A percentile compares a stretch with the other conserved stretches of the same genome.
phyloP scores from a whole-genome alignment of 345 rosid genomes.

The Brassica incana region DNA sequence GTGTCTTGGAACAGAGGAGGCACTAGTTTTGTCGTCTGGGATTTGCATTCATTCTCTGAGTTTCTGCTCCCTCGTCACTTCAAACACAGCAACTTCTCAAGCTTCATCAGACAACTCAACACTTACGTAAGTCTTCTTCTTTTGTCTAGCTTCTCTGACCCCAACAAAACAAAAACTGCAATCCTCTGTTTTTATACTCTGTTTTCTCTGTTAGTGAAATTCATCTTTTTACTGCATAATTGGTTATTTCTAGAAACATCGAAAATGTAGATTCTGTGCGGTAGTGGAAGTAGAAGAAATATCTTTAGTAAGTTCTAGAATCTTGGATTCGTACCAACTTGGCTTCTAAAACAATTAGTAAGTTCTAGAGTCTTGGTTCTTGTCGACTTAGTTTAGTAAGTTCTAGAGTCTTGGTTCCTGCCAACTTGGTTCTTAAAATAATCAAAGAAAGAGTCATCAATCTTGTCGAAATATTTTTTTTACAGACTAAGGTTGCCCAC shows the following conservation, averaged over 20 bases:
- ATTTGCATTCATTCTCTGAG: slow-evolving; percentile 48
- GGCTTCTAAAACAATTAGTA: slow-evolving; percentile 30
- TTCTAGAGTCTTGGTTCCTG: slow-evolving; percentile 27
- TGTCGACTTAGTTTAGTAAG: slow-evolving; percentile 32
- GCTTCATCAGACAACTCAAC: slow-evolving; percentile 59
- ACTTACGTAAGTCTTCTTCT: slow-evolving; percentile 47
- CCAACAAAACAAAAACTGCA: neutral
- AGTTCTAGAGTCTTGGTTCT: slow-evolving; percentile 22
- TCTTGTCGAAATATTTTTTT: slow-evolving; percentile 26
- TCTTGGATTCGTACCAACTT: slow-evolving; percentile 14
- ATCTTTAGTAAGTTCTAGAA: slow-evolving; percentile 37
- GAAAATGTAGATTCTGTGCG: slow-evolving; percentile 13
- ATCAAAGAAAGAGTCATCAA: neutral
- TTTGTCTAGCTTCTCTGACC: neutral
- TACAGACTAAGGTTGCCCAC: slow-evolving; percentile 22
- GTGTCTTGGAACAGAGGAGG: slow-evolving; percentile 81
- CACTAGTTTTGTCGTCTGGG: slow-evolving; percentile 53
- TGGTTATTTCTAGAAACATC: slow-evolving; percentile 28
- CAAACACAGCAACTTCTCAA: slow-evolving; percentile 62
- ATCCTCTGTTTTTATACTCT: slow-evolving; percentile 11
- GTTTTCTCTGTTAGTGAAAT: neutral
- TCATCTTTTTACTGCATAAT: neutral
- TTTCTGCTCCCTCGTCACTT: slow-evolving; percentile 52
- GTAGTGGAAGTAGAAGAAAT: slow-evolving; percentile 25
- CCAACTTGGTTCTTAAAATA: no score